A percentile compares a stretch with the other conserved stretches of the same genome.
Conservation (phyloP, 23 red algal species). For the Gracilaria gracilis region DNA sequence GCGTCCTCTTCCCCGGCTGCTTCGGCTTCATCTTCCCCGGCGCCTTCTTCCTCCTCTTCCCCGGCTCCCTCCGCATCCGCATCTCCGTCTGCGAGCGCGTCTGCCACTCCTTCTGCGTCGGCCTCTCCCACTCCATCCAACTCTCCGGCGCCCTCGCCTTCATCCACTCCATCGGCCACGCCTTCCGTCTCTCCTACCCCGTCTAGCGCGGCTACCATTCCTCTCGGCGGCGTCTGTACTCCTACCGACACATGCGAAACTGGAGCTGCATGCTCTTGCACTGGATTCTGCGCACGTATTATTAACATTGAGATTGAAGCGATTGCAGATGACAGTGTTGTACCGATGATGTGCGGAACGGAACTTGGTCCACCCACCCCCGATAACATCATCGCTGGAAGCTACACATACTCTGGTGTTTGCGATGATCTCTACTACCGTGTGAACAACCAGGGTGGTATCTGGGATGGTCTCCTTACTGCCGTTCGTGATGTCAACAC, state of each 20-base stretch:
- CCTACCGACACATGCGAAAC: slow-evolving; percentile 8
- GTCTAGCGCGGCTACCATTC: slow-evolving; percentile 17
- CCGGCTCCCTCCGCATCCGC: slow-evolving; percentile 9
- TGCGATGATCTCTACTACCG: slow-evolving; percentile 28
- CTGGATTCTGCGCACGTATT: slow-evolving; percentile 19
- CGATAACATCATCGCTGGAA: neutral
- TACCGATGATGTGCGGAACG: slow-evolving; percentile 15
- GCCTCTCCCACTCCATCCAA: neutral
- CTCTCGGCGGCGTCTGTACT: slow-evolving; percentile 36
- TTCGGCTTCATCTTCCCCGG: neutral
- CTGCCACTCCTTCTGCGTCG: slow-evolving; percentile 3
- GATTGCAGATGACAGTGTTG: slow-evolving; percentile 8
- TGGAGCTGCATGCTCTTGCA: slow-evolving; percentile 39
- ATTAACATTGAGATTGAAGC: slow-evolving; percentile 18
- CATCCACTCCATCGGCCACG: slow-evolving; percentile 8
- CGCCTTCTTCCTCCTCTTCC: slow-evolving; percentile 4
- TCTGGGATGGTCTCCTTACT: neutral
- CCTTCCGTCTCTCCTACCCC: slow-evolving; percentile 7
- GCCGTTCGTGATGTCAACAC: slow-evolving; percentile 18
- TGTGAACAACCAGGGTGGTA: neutral
- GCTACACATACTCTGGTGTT: slow-evolving; percentile 18
- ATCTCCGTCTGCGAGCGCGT: neutral
- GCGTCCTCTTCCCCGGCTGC: neutral
- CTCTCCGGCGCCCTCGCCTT: slow-evolving; percentile 6
- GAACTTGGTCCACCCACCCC: slow-evolving; percentile 11